Percentiles rank a stretch among this genome's conserved stretches.
phyloP scores from a whole-genome alignment of 257 asterid species.

The Gentiana straminea region DNA sequence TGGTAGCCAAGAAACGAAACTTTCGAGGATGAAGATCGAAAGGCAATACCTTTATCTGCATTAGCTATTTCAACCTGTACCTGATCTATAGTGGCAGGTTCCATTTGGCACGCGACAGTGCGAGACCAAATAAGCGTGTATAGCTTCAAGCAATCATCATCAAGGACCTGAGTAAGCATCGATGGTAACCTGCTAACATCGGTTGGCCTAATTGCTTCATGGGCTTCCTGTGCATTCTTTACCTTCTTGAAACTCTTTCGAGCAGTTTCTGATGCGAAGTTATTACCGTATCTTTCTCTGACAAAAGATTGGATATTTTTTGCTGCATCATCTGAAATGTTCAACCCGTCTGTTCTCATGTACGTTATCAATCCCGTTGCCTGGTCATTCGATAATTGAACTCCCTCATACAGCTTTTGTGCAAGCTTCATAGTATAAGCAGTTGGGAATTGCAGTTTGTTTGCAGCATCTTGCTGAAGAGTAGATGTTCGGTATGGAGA shows the following conservation, averaged over 20 bases:
- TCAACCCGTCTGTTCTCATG: conserved; percentile 91
- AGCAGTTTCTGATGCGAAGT: conserved; percentile 43
- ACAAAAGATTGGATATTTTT: conserved; percentile 58
- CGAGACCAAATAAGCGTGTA: conserved; percentile 83
- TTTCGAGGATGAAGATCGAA: conserved; percentile 61
- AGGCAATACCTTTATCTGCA: conserved; percentile 38
- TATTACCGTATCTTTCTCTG: conserved; percentile 52
- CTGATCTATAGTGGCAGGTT: conserved; percentile 58
- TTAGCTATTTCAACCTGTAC: conserved; percentile 67
- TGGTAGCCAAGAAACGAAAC: conserved; percentile 58
- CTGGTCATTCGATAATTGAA: conserved; percentile 56
- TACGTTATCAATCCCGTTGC: conserved; percentile 78
- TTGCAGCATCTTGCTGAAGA: conserved; percentile 96
- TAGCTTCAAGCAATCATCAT: conserved; percentile 68
- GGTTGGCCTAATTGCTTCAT: conserved; percentile 96
- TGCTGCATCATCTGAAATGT: conserved; percentile 75
- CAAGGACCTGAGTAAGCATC: conserved; percentile 55
- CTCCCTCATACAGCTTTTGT: conserved; percentile 86
- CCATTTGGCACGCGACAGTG: conserved; percentile 88
- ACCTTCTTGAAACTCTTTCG: conserved; percentile 81
- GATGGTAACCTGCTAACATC: conserved; percentile 67
- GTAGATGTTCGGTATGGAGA: conserved; percentile 78
- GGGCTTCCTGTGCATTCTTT: conserved; percentile 94
- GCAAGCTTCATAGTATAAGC: conserved; percentile 78
- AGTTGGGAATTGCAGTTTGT: conserved; percentile 59